Evolutionary conservation across 345 rosid genomes (phyloP).

Genomic region (Eucalyptus pauciflora): DNA sequence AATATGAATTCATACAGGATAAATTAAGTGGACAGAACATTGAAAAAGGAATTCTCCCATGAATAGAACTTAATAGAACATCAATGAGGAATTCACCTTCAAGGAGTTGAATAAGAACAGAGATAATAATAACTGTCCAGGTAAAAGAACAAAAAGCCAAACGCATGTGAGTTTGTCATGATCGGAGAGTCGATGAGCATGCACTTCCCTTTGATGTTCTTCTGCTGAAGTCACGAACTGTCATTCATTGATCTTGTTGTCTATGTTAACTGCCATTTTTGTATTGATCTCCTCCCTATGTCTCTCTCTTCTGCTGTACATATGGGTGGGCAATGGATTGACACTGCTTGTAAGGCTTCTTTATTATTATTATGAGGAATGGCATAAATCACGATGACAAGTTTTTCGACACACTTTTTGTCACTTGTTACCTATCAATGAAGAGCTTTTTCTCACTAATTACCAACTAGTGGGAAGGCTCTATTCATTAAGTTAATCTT

Average conservation of each 20-base stretch:
- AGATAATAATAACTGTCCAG: background rate
- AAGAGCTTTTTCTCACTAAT: background rate
- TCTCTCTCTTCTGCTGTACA: background rate
- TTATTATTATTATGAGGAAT: background rate
- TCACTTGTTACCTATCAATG: background rate
- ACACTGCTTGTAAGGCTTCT: background rate
- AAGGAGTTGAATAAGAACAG: background rate
- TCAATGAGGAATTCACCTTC: background rate
- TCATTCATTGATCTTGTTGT: background rate
- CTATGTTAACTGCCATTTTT: background rate
- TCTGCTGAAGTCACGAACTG: background rate
- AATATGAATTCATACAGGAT: background rate
- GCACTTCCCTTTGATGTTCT: background rate
- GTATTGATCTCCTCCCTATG: background rate
- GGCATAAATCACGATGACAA: background rate
- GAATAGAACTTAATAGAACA: background rate
- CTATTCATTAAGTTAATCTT: background rate
- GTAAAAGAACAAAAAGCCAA: background rate
- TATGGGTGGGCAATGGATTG: background rate
- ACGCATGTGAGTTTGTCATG: background rate
- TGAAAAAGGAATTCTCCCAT: background rate
- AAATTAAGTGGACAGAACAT: background rate
- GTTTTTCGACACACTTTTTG: background rate
- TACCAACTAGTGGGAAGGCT: background rate
- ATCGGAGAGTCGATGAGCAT: background rate